Conservation (phyloP, 129 eudicot species). For the Solidago caesia region DNA sequence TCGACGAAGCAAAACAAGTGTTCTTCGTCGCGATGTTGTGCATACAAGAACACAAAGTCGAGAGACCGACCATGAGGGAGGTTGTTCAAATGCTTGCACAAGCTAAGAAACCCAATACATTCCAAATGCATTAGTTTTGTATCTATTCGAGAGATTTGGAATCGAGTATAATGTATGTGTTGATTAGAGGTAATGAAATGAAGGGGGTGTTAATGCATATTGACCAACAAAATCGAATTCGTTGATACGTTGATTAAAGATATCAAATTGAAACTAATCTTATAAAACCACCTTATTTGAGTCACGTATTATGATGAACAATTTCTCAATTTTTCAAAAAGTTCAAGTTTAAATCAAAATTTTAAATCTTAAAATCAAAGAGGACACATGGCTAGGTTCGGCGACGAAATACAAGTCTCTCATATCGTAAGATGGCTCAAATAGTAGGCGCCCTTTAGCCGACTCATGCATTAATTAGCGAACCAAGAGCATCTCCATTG, state of each 20-base stretch:
- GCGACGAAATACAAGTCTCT: no score
- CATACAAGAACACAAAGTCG: conserved; percentile 65
- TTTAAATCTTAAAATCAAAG: no score
- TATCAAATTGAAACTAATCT: no score
- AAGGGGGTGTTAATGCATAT: conserved; percentile 2
- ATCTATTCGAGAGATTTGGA: conserved; percentile 8
- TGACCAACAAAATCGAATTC: neutral
- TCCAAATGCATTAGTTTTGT: conserved; percentile 42
- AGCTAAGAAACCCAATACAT: conserved; percentile 69
- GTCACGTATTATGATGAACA: no score
- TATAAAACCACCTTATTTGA: no score
- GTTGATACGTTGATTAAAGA: neutral
- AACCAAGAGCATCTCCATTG: no score
- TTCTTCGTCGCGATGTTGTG: conserved; percentile 75
- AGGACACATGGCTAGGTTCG: no score
- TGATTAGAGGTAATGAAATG: neutral
- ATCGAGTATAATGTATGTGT: conserved; percentile 4
- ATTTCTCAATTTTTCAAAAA: no score
- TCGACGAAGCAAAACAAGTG: conserved; percentile 61
- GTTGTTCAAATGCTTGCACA: conserved; percentile 78
- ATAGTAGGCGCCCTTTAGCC: no score
- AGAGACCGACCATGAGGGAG: conserved; percentile 80
- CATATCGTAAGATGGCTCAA: no score
- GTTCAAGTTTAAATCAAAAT: no score
- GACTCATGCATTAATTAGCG: no score